Evolutionary conservation across 2,329 filamentous ascomycete genomes (phyloP), one percentile per base, ranked within the genome.

Genomic region (Hymenoscyphus fructigenus): DNA sequence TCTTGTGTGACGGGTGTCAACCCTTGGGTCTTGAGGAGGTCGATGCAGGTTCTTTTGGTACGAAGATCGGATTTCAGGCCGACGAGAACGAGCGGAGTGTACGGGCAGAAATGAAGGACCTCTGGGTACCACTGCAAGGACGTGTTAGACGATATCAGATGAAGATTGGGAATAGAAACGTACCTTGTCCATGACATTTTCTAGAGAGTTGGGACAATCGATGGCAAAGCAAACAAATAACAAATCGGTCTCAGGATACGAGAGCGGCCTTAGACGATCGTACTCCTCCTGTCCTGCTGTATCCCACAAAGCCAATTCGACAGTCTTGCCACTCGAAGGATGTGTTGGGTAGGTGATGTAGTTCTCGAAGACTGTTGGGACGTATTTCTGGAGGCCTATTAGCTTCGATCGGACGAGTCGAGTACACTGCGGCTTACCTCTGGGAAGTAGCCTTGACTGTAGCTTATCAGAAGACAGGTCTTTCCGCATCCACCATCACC

Each of bases 171-270:
- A 10, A 26, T 29, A 5, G 64, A 71, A 34, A 61, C 82, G 68
- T 82, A 97, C 95, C 90, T 99, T 99, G 82, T 99, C 95, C 82
- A 98, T 90, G 65, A 99, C 94, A 79, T 99, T 99, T 77, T 99
- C 95, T 61, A 99, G 84, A 6, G 94, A 98, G 79, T 97, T 97
- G 41, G 95, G 95, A 78, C 95, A 99, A 80, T 99, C 95, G 75
- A 99, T 97, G 70, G 95, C 95, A 79, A 99, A 99, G 84, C 95
- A 99, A 71, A 99, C 95, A 78, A 99, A 98, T 66, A 99, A 89
- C 38, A 99, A 85, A 78, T 99, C 95, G 14, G 95, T 99, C 80
- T 99, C 95, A 3, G 95, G 95, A 80, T 99, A 99, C 56, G 94
- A 98, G 60, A 99, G 87, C 57, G 95, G 95, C 71, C 95, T 89